phyloP scores from a whole-genome alignment of 2,329 filamentous ascomycete species.

The Trichothecium sympodiale region DNA sequence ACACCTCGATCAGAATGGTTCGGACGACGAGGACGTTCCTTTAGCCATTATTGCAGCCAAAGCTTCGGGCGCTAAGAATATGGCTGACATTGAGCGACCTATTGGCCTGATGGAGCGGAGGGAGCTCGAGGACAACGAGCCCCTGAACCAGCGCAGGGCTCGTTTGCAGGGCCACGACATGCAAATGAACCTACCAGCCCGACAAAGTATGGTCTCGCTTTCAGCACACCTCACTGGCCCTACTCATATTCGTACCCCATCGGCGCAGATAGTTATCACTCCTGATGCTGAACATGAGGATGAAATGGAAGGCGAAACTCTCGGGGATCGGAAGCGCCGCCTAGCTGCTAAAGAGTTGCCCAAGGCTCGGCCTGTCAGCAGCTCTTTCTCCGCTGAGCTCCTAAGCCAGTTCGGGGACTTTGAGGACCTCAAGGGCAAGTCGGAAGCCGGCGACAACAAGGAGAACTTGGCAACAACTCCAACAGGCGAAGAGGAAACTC shows the following conservation, averaged over 20 bases:
- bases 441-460: slow-evolving; percentile 13
- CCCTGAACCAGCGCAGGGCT: slow-evolving; percentile 65
- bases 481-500: slow-evolving; percentile 55
- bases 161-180: slow-evolving; percentile 55
- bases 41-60: slow-evolving; percentile 66
- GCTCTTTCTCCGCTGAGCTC: slow-evolving; percentile 58
- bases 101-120: slow-evolving; percentile 69
- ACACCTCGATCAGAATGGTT: slow-evolving; percentile 30
- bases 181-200: slow-evolving; percentile 25
- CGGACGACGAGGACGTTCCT: slow-evolving; percentile 76
- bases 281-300: slow-evolving; percentile 30
- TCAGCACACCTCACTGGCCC: slow-evolving; percentile 14
- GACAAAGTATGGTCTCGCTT: slow-evolving; percentile 33
- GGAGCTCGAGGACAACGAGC: slow-evolving; percentile 86
- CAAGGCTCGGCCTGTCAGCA: slow-evolving; percentile 47
- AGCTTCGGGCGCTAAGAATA: slow-evolving; percentile 37
- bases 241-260: slow-evolving; percentile 1
- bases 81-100: slow-evolving; percentile 50
- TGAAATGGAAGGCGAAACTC: slow-evolving; percentile 51
- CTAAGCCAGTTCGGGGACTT: slow-evolving; percentile 51
- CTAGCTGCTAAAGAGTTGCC: slow-evolving; percentile 50
- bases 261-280: slow-evolving; percentile 7
- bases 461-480: slow-evolving; percentile 15
- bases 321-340: slow-evolving; percentile 54
- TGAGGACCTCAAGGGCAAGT: slow-evolving; percentile 16